Evolutionary conservation across 306 rosid genomes (phyloP).

Genomic region (Geum urbanum): DNA sequence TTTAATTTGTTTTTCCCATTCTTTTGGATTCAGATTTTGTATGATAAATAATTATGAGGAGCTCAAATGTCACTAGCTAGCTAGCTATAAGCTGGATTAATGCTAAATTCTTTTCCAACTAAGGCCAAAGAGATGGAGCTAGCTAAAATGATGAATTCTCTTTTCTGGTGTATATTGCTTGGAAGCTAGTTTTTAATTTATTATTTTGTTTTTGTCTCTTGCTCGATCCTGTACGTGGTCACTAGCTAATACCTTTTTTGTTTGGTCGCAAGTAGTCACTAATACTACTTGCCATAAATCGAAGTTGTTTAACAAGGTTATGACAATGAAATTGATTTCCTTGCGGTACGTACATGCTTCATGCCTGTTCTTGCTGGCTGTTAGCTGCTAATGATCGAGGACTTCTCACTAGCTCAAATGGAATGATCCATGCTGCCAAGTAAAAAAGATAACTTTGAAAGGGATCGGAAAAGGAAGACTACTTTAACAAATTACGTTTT

Average conservation of each 20-base stretch:
- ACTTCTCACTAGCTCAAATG: neutral
- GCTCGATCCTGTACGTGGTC: neutral
- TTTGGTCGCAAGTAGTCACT: neutral
- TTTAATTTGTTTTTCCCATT: neutral
- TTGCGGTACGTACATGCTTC: neutral
- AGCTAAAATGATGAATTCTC: too few relatives aligned
- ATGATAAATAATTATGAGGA: neutral
- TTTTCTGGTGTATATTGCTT: too few relatives aligned
- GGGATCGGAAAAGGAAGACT: too few relatives aligned
- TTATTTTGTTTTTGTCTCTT: neutral
- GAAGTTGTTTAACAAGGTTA: neutral
- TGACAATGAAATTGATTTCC: too few relatives aligned
- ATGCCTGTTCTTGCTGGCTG: conserved; percentile 1
- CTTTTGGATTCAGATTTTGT: neutral
- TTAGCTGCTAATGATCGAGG: neutral
- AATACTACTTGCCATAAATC: neutral
- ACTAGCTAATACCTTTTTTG: neutral
- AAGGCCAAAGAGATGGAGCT: too few relatives aligned
- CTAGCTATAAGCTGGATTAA: too few relatives aligned
- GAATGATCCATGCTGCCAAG: neutral
- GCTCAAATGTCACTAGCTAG: too few relatives aligned
- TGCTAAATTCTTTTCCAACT: too few relatives aligned
- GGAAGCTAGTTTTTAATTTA: neutral
- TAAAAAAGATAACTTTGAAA: too few relatives aligned
- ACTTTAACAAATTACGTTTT: too few relatives aligned